Percentiles rank a stretch among this genome's conserved stretches.
Conservation (phyloP, 1,284 basidiomycete genomes). For the Golubevia sp. region DNA sequence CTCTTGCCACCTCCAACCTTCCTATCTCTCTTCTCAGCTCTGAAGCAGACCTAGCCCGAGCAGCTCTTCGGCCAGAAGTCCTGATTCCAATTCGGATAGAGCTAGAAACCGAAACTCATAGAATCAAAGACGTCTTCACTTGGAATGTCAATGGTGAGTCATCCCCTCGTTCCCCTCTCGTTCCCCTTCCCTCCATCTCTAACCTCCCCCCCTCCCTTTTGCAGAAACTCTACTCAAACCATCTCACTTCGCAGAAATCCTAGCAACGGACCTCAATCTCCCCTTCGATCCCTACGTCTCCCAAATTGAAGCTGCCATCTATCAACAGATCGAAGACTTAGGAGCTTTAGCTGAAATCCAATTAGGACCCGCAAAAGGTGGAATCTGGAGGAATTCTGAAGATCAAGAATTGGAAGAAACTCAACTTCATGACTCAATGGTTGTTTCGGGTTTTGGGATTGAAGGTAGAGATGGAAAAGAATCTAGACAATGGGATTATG, state of each 20-base stretch:
- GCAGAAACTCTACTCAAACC: constrained; percentile 44
- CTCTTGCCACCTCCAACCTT: no score
- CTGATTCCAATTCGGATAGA: constrained; percentile 57
- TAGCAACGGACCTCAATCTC: constrained; percentile 50
- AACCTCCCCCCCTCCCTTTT: not conserved
- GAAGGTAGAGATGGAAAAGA: constrained; percentile 12
- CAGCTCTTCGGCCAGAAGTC: constrained; percentile 36
- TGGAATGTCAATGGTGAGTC: constrained; percentile 45
- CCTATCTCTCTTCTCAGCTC: not conserved
- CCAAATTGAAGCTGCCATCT: constrained; percentile 46
- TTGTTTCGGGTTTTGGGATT: not conserved
- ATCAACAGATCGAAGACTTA: constrained; percentile 50
- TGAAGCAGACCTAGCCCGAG: constrained; percentile 40
- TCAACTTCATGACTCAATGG: not conserved
- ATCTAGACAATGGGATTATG: constrained; percentile 10
- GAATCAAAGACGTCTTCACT: constrained; percentile 53
- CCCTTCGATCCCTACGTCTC: constrained; percentile 47
- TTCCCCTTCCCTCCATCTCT: not conserved
- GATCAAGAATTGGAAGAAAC: not conserved
- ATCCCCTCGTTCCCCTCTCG: not conserved
- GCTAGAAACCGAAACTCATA: constrained; percentile 51
- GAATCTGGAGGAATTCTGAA: constrained; percentile 4
- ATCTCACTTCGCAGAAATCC: constrained; percentile 41
- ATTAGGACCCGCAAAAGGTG: constrained; percentile 12
- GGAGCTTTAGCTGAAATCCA: constrained; percentile 14